Evolutionary conservation across 768 basidiomycete species (phyloP).

Genomic region (Chlorophyllum brunneum): DNA sequence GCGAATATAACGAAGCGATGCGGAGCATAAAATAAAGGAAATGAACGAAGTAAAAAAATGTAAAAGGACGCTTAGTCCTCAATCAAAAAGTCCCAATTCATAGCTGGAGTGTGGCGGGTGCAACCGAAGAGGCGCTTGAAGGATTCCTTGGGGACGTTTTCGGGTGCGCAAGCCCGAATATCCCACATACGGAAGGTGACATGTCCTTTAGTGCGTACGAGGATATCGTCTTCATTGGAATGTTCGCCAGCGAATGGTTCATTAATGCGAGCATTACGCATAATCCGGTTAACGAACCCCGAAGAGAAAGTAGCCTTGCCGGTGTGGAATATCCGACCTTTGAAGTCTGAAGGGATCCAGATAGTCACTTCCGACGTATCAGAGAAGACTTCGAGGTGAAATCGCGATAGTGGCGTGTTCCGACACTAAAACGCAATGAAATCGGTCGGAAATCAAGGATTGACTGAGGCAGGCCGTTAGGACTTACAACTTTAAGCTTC

Average conservation of each 20-base stretch:
- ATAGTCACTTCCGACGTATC: slow-evolving; percentile 68
- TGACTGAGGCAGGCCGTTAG: neutral
- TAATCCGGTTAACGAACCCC: slow-evolving; percentile 69
- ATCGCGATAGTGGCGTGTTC: slow-evolving; percentile 46
- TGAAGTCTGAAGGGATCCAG: slow-evolving; percentile 80
- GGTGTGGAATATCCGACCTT: slow-evolving; percentile 56
- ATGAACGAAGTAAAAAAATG: slow-evolving; percentile 14
- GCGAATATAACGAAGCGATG: slow-evolving; percentile 14
- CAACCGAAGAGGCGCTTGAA: slow-evolving; percentile 63
- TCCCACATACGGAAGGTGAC: slow-evolving; percentile 82
- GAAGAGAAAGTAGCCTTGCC: slow-evolving; percentile 58
- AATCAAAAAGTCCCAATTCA: slow-evolving; percentile 77
- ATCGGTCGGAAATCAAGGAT: slow-evolving; percentile 11
- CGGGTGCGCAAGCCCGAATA: slow-evolving; percentile 58
- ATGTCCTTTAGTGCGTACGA: slow-evolving; percentile 55
- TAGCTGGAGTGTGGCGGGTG: slow-evolving; percentile 50
- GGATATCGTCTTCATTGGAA: slow-evolving; percentile 54
- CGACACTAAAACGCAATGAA: slow-evolving; percentile 45
- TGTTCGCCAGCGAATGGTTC: slow-evolving; percentile 28
- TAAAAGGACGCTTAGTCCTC: slow-evolving; percentile 44
- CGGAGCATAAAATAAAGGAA: slow-evolving; percentile 8
- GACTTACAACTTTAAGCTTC: slow-evolving; percentile 72
- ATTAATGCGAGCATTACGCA: slow-evolving; percentile 48
- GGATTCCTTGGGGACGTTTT: slow-evolving; percentile 57
- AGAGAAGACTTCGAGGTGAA: slow-evolving; percentile 63